These are phyloP conservation scores for Silene vulgaris DNA, from an alignment of 179 eudicot species.

Conservation along the genomic window DNA sequence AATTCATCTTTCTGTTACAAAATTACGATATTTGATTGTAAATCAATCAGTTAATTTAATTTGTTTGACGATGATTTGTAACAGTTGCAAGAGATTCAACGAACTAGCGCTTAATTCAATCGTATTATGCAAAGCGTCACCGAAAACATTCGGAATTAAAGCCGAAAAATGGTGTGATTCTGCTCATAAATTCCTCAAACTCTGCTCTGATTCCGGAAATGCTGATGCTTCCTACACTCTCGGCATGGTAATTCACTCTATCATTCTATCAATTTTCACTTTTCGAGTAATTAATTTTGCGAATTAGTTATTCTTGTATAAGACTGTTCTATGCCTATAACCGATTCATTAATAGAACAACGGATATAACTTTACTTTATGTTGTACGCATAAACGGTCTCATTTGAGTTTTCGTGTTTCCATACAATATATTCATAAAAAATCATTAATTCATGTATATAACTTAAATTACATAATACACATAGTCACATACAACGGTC, in stretches of 20 bases:
- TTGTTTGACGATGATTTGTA: slow-evolving; percentile 8
- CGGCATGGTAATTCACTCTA: slow-evolving; percentile 50
- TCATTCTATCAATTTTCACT: background rate
- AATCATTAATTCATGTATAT: no score
- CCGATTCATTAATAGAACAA: no score
- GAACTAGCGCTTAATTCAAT: slow-evolving; percentile 47
- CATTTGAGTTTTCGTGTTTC: no score
- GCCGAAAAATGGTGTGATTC: slow-evolving; percentile 67
- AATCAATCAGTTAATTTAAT: background rate
- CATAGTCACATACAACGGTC: background rate
- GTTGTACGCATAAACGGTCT: no score
- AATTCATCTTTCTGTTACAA: background rate
- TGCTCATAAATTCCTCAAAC: slow-evolving; percentile 59
- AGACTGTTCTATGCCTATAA: no score
- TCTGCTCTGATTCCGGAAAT: slow-evolving; percentile 60
- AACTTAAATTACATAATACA: no score
- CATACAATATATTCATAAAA: no score
- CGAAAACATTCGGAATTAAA: slow-evolving; percentile 46
- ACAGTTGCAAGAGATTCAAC: slow-evolving; percentile 73
- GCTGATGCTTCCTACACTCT: slow-evolving; percentile 67
- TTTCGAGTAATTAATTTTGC: background rate
- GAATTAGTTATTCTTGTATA: no score
- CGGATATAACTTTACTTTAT: no score
- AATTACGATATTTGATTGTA: background rate
- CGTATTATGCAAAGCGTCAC: slow-evolving; percentile 56